A percentile compares a stretch with the other conserved stretches of the same genome.
phyloP scores from a whole-genome alignment of 306 rosid species.

The Sesbania bispinosa region DNA sequence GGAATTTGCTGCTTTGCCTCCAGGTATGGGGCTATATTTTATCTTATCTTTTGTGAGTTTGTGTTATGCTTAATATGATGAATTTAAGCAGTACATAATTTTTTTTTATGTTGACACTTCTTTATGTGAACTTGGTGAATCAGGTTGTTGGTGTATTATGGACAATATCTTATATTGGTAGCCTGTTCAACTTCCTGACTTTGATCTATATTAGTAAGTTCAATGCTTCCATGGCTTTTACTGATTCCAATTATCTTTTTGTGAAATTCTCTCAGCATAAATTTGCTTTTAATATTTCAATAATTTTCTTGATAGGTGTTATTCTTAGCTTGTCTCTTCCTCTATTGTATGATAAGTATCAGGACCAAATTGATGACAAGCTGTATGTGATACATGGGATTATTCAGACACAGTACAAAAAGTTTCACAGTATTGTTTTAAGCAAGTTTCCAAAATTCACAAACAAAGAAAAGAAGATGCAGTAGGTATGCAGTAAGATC shows the following conservation, averaged over 20 bases:
- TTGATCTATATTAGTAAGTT: slow-evolving; percentile 67
- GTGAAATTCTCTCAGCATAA: background rate
- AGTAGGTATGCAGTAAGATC: slow-evolving; percentile 49
- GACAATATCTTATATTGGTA: slow-evolving; percentile 62
- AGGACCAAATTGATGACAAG: slow-evolving; percentile 63
- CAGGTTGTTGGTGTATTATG: slow-evolving; percentile 71
- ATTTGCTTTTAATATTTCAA: slow-evolving; percentile 2
- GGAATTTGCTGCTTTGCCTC: slow-evolving; percentile 64
- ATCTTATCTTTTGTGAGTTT: background rate
- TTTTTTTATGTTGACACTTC: background rate
- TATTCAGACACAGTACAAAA: slow-evolving; percentile 50
- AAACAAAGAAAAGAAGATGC: slow-evolving; percentile 79
- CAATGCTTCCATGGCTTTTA: slow-evolving; percentile 16
- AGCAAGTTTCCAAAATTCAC: slow-evolving; percentile 58
- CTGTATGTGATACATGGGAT: slow-evolving; percentile 42
- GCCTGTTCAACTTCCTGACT: slow-evolving; percentile 71
- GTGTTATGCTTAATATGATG: background rate
- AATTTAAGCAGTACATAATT: background rate
- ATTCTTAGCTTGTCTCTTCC: slow-evolving; percentile 85
- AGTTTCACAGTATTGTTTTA: slow-evolving; percentile 47
- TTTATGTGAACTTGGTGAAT: slow-evolving; percentile 23
- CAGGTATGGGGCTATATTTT: slow-evolving; percentile 40
- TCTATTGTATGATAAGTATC: slow-evolving; percentile 79
- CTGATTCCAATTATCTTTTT: background rate
- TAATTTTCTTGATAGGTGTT: slow-evolving; percentile 50